A percentile compares a stretch with the other conserved stretches of the same genome.
These are phyloP conservation scores for Gaertneriomyces sp. DNA, from an alignment of 192 early-diverging fungal genomes.

Conservation along the genomic window DNA sequence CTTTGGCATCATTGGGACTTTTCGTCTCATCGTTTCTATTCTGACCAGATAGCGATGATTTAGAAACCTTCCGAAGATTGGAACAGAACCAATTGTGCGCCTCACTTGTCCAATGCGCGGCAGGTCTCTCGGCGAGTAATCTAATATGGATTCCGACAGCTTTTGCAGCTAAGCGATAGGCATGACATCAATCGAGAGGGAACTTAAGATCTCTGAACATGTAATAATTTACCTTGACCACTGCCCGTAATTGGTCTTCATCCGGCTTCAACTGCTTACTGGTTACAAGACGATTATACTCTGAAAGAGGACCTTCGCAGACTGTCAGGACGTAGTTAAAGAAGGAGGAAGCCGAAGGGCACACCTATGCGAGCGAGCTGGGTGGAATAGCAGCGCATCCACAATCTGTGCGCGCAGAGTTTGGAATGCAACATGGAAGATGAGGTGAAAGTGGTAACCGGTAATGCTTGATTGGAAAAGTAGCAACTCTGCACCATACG, in stretches of 20 bases:
- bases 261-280: conserved; percentile 17
- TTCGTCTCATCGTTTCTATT: too few species aligned
- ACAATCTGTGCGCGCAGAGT: not conserved
- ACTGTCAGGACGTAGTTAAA: too few species aligned
- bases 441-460: conserved; percentile 46
- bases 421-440: not conserved
- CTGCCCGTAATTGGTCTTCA: conserved; percentile 25
- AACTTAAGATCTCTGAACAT: not conserved
- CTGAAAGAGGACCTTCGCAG: conserved; percentile 23
- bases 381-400: not conserved
- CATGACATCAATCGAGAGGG: not conserved
- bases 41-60: too few species aligned
- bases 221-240: conserved; percentile 17
- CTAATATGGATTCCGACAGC: conserved; percentile 23
- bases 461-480: conserved; percentile 29
- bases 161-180: conserved; percentile 17
- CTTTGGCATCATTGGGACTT: too few species aligned
- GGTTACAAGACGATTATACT: conserved; percentile 24
- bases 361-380: not conserved
- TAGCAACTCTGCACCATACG: too few species aligned
- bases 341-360: not conserved
- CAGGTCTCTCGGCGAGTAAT: conserved; percentile 17
- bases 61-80: too few species aligned
- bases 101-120: too few species aligned
- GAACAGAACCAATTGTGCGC: too few species aligned